Percentiles rank a stretch among this genome's conserved stretches.
phyloP scores from a whole-genome alignment of 2,329 filamentous ascomycete species.

The Metarhizium robertsii region DNA sequence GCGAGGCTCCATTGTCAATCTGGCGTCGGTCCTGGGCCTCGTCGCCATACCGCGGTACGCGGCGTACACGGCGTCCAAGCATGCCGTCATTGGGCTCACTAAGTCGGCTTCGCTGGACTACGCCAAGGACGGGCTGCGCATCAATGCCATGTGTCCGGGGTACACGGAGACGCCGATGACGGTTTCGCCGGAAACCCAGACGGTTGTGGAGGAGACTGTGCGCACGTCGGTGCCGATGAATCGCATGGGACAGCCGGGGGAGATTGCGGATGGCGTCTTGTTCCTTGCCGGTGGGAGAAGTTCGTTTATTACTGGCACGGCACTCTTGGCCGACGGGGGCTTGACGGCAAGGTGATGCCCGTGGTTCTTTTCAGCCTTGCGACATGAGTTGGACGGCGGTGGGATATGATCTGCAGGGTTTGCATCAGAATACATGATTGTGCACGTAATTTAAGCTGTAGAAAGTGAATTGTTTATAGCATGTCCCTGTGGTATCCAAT shows the following conservation, averaged over 20 bases:
- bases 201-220: background rate
- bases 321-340: slow-evolving; percentile 37
- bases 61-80: slow-evolving; percentile 43
- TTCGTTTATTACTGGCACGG: slow-evolving; percentile 41
- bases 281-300: slow-evolving; percentile 42
- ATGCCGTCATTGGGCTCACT: slow-evolving; percentile 44
- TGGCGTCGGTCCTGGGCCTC: slow-evolving; percentile 41
- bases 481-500: too few species aligned
- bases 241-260: slow-evolving; percentile 37
- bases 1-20: slow-evolving; percentile 44
- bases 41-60: slow-evolving; percentile 28
- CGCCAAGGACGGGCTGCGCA: slow-evolving; percentile 39
- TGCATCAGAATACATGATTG: too few species aligned
- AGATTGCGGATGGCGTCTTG: slow-evolving; percentile 43
- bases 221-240: slow-evolving; percentile 31
- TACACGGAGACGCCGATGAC: slow-evolving; percentile 35
- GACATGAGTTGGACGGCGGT: too few species aligned
- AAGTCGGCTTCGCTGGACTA: slow-evolving; percentile 44
- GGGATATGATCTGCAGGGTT: too few species aligned
- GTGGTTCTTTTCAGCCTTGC: too few species aligned
- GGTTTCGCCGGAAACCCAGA: slow-evolving; percentile 5
- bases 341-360: slow-evolving; percentile 15
- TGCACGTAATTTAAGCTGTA: too few species aligned
- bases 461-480: too few species aligned
- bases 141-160: slow-evolving; percentile 52